These are phyloP conservation scores for Apiotrichum brassicae DNA, from an alignment of 1,284 basidiomycete species.

Conservation along the genomic window DNA sequence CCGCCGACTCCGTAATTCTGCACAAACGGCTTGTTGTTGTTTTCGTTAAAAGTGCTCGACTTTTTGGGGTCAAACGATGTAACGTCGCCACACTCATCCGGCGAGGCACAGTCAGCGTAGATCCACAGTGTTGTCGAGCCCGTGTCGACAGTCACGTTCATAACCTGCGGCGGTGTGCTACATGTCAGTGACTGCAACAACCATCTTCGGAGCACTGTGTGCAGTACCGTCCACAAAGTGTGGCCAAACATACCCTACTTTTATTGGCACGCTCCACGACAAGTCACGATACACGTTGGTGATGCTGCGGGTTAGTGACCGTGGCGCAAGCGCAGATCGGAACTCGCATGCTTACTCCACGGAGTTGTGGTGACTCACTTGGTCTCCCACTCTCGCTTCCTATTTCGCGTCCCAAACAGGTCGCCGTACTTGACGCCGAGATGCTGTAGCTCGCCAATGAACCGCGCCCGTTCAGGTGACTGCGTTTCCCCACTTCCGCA, in stretches of 20 bases:
- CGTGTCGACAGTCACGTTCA: slow-evolving; percentile 47
- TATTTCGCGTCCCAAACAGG: no score
- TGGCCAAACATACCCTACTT: slow-evolving; percentile 17
- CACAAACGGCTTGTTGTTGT: slow-evolving; percentile 6
- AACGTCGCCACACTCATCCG: slow-evolving; percentile 8
- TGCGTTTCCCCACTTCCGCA: no score
- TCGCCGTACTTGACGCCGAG: no score
- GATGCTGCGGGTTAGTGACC: slow-evolving; percentile 7
- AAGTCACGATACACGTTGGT: slow-evolving; percentile 29
- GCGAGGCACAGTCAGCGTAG: not conserved
- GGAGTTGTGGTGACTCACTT: no score
- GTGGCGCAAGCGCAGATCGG: not conserved
- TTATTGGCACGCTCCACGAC: slow-evolving; percentile 32
- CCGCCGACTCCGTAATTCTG: not conserved
- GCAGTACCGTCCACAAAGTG: no score
- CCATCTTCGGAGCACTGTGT: not conserved
- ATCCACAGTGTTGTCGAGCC: slow-evolving; percentile 40
- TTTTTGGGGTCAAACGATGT: slow-evolving; percentile 26
- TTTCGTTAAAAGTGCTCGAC: slow-evolving; percentile 29
- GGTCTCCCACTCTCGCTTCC: no score
- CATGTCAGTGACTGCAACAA: no score
- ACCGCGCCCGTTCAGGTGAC: no score
- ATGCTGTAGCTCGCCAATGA: no score
- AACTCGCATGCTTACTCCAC: no score
- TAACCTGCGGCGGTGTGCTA: slow-evolving; percentile 35